A percentile compares a stretch with the other conserved stretches of the same genome.
Evolutionary conservation across 106 monocot species (phyloP).

Genomic region (Hemerocallis citrina): DNA sequence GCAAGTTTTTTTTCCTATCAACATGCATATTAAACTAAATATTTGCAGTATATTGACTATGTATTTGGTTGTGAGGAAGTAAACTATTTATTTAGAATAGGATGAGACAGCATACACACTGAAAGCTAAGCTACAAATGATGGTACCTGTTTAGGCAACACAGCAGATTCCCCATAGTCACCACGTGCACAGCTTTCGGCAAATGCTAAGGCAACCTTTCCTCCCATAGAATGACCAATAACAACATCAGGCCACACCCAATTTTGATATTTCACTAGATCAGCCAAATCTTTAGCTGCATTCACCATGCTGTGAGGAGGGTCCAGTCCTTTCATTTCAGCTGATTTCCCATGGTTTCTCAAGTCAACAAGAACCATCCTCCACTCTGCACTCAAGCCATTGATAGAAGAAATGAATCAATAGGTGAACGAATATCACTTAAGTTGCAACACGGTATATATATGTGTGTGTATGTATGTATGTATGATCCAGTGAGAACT

Average conservation of each 20-base stretch:
- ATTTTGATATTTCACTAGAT: conserved; percentile 57
- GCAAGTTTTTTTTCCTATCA: too few relatives aligned
- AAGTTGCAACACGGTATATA: too few relatives aligned
- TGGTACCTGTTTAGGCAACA: conserved; percentile 79
- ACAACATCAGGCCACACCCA: conserved; percentile 94
- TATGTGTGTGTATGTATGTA: too few relatives aligned
- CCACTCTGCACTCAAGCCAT: conserved; percentile 41
- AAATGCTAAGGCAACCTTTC: conserved; percentile 81
- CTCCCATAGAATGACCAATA: conserved; percentile 94
- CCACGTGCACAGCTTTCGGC: conserved; percentile 62
- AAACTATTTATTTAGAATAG: too few relatives aligned
- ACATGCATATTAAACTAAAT: too few relatives aligned
- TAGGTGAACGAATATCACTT: not conserved
- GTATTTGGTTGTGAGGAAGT: too few relatives aligned
- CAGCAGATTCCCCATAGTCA: conserved; percentile 58
- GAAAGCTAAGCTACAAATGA: not conserved
- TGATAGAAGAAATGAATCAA: not conserved
- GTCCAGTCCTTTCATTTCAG: conserved; percentile 47
- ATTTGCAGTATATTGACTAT: too few relatives aligned
- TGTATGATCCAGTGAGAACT: too few relatives aligned
- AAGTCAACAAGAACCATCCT: conserved; percentile 91
- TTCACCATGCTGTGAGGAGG: conserved; percentile 71
- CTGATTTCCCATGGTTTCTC: conserved; percentile 89
- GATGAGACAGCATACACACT: too few relatives aligned
- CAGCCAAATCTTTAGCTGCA: conserved; percentile 77